Conservation (phyloP, 2,329 filamentous ascomycete genomes). For the Cadophora sp. region DNA sequence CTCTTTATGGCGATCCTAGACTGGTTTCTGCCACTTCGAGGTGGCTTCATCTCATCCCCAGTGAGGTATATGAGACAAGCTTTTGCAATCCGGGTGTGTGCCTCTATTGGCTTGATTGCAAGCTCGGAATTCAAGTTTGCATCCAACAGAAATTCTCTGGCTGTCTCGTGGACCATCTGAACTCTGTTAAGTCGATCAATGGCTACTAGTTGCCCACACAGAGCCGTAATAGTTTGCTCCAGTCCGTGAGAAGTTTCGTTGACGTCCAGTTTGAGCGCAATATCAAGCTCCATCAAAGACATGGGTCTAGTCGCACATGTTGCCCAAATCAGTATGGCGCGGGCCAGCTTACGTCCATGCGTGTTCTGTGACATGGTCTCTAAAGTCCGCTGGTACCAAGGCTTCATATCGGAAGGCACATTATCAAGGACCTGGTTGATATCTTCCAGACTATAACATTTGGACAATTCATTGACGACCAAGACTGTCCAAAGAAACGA, state of each 20-base stretch:
- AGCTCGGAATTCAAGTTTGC: slow-evolving; percentile 31
- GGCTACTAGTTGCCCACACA: slow-evolving; percentile 44
- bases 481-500: slow-evolving; percentile 46
- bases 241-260: slow-evolving; percentile 35
- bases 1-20: neutral
- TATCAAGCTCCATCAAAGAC: slow-evolving; percentile 38
- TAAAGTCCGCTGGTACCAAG: slow-evolving; percentile 46
- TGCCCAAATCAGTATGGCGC: slow-evolving; percentile 42
- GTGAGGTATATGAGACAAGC: slow-evolving; percentile 40
- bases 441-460: slow-evolving; percentile 37
- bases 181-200: slow-evolving; percentile 36
- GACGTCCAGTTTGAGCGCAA: slow-evolving; percentile 43
- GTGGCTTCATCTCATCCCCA: slow-evolving; percentile 33
- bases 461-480: slow-evolving; percentile 43
- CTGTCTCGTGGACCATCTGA: slow-evolving; percentile 42
- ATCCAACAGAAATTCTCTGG: slow-evolving; percentile 41
- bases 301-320: slow-evolving; percentile 37
- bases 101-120: slow-evolving; percentile 32
- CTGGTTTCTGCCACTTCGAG: slow-evolving; percentile 13
- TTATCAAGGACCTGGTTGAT: slow-evolving; percentile 40
- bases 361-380: slow-evolving; percentile 26
- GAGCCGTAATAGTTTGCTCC: slow-evolving; percentile 35
- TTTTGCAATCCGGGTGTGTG: slow-evolving; percentile 39
- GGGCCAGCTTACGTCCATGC: slow-evolving; percentile 39
- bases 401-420: slow-evolving; percentile 43